These are phyloP conservation scores for Xanthoparmelia taractica DNA, from an alignment of 495 filamentous ascomycete species.

Conservation along the genomic window DNA sequence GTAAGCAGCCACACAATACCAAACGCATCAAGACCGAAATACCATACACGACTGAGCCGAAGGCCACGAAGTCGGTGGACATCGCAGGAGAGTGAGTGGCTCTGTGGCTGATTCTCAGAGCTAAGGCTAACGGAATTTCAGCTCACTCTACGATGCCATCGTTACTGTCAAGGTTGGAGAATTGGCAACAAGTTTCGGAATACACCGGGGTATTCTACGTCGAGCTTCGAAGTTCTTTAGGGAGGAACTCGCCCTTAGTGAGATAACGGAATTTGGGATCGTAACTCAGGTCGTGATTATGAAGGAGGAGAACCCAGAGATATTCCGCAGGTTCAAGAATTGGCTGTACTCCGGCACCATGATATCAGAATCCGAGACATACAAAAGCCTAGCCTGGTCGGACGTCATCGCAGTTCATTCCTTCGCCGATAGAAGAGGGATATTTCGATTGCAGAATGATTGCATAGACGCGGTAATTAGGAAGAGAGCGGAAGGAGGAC, in stretches of 20 bases:
- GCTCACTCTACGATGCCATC: conserved; percentile 3
- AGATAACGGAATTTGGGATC: background rate
- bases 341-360: conserved; percentile 13
- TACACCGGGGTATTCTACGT: conserved; percentile 5
- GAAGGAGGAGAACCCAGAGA: background rate
- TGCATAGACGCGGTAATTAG: conserved; percentile 8
- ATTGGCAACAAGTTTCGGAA: background rate
- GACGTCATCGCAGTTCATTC: conserved; percentile 10
- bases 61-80: background rate
- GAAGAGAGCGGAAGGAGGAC: background rate
- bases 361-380: background rate
- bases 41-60: background rate
- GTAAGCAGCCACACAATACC: background rate
- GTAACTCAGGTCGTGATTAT: background rate
- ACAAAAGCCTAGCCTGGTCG: background rate
- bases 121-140: background rate
- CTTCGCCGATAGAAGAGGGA: conserved; percentile 2
- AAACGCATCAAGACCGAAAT: background rate
- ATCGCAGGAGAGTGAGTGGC: background rate
- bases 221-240: background rate
- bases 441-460: conserved; percentile 5
- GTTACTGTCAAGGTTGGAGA: conserved; percentile 4
- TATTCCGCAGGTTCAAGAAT: conserved; percentile 7
- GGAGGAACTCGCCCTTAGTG: background rate
- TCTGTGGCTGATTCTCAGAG: background rate